These are phyloP conservation scores for Colletotrichum sp. DNA, from an alignment of 2,329 filamentous ascomycete genomes.

Conservation along the genomic window DNA sequence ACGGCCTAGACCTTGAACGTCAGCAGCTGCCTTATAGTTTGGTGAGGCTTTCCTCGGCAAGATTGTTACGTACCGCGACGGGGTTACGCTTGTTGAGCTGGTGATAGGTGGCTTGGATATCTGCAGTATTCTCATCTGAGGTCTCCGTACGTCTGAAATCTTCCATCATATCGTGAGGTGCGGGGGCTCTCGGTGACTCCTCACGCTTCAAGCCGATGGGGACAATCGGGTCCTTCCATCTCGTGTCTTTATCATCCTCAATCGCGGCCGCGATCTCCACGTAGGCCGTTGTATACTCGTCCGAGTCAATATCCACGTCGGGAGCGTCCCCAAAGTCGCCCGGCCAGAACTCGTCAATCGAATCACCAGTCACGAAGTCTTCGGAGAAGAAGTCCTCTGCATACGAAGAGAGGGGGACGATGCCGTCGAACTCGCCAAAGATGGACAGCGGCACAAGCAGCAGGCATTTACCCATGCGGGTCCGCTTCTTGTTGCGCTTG, in stretches of 20 bases:
- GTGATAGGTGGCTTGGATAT: neutral
- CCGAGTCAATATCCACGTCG: neutral
- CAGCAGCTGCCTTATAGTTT: neutral
- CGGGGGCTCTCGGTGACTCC: neutral
- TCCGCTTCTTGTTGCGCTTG: neutral
- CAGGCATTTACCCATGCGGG: neutral
- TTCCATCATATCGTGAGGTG: too few species aligned
- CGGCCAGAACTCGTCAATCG: neutral
- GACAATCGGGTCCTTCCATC: neutral
- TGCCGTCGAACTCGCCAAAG: neutral
- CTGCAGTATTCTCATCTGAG: neutral
- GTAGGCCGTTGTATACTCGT: neutral
- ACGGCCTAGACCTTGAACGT: neutral
- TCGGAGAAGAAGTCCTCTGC: neutral
- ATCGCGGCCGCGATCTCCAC: neutral
- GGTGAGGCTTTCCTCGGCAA: too few species aligned
- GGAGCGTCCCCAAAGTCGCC: neutral
- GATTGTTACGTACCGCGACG: neutral
- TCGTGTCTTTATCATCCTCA: neutral
- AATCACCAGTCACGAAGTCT: neutral
- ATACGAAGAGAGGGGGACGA: neutral
- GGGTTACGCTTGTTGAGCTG: neutral
- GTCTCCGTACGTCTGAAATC: neutral
- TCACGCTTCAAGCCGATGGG: neutral
- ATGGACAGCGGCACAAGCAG: neutral